Evolutionary conservation across 805 yeast genomes (phyloP).

Genomic region (Starmera pachycereana): DNA sequence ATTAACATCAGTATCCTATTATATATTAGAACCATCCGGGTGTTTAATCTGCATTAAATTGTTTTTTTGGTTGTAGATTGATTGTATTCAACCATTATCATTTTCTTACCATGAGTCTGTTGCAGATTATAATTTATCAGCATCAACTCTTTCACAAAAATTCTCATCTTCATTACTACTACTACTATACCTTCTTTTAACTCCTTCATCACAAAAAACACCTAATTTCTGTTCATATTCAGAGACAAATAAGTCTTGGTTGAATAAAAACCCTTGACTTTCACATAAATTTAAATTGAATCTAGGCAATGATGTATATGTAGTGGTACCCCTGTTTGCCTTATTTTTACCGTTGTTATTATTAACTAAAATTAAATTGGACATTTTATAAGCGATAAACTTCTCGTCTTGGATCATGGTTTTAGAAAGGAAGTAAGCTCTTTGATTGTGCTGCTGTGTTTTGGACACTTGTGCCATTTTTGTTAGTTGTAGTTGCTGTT

Average conservation of each 20-base stretch:
- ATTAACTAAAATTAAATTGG: background rate
- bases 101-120: too few species aligned
- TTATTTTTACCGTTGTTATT: background rate
- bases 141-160: background rate
- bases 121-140: slow-evolving; percentile 1
- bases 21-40: too few species aligned
- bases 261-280: slow-evolving; percentile 68
- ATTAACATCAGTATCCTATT: too few species aligned
- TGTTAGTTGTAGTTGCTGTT: too few species aligned
- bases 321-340: slow-evolving; percentile 13
- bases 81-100: too few species aligned
- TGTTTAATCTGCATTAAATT: too few species aligned
- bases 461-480: too few species aligned
- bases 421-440: slow-evolving; percentile 32
- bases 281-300: slow-evolving; percentile 41
- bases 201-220: slow-evolving; percentile 24
- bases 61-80: too few species aligned
- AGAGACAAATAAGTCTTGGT: slow-evolving; percentile 67
- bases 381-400: slow-evolving; percentile 40
- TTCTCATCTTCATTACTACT: background rate
- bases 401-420: slow-evolving; percentile 49
- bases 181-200: slow-evolving; percentile 7
- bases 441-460: too few species aligned
- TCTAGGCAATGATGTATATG: slow-evolving; percentile 11
- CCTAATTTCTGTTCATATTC: slow-evolving; percentile 51